Conservation (phyloP, 345 rosid genomes). For the Melaleuca alternifolia region DNA sequence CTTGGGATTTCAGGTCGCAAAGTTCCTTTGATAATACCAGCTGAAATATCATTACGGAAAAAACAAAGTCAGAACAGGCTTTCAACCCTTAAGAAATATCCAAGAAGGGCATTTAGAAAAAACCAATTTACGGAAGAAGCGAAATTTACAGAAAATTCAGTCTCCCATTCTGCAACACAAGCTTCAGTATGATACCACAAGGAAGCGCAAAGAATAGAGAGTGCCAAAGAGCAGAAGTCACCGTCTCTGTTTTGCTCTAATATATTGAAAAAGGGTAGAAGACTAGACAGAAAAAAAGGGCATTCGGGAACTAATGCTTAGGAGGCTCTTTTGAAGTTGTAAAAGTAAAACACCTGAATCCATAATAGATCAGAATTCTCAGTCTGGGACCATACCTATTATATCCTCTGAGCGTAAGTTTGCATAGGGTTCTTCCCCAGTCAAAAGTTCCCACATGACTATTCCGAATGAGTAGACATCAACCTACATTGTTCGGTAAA, state of each 20-base stretch:
- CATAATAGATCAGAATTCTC: neutral
- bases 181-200: neutral
- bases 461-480: slow-evolving; percentile 39
- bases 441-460: slow-evolving; percentile 40
- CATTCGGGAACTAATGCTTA: neutral
- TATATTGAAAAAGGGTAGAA: neutral
- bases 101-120: neutral
- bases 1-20: slow-evolving; percentile 28
- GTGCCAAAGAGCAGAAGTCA: neutral
- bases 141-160: neutral
- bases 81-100: neutral
- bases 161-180: neutral
- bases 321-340: neutral
- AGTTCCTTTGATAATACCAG: slow-evolving; percentile 20
- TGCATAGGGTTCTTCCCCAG: slow-evolving; percentile 41
- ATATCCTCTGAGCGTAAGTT: slow-evolving; percentile 21
- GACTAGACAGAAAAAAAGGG: neutral
- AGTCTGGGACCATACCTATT: slow-evolving; percentile 15
- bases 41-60: slow-evolving; percentile 8
- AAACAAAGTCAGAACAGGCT: neutral
- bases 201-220: neutral
- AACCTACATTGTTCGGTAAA: slow-evolving; percentile 8
- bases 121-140: neutral
- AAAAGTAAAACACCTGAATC: neutral
- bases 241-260: neutral